phyloP scores from a whole-genome alignment of 129 eudicot species.

The Silybum marianum region DNA sequence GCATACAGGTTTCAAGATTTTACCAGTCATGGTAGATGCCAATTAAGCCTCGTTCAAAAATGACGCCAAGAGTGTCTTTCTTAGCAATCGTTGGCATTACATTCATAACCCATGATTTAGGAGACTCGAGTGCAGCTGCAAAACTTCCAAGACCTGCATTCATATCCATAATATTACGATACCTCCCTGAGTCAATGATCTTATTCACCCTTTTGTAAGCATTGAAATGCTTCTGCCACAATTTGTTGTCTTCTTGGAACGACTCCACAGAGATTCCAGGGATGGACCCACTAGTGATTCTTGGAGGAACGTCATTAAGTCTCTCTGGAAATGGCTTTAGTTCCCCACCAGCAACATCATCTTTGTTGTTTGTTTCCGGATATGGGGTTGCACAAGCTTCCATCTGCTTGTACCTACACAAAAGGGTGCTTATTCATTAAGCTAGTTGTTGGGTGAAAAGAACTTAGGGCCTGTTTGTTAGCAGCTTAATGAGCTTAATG shows the following conservation, averaged over 20 bases:
- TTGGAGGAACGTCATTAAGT: conserved; percentile 58
- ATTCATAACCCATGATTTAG: conserved; percentile 69
- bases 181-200: conserved; percentile 60
- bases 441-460: neutral
- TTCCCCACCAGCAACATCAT: conserved; percentile 66
- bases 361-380: conserved; percentile 40
- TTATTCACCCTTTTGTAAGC: conserved; percentile 65
- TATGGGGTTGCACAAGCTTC: conserved; percentile 61
- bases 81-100: conserved; percentile 64
- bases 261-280: conserved; percentile 57
- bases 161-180: conserved; percentile 75
- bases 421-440: neutral
- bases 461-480: no score
- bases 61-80: conserved; percentile 55
- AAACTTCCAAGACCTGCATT: conserved; percentile 74
- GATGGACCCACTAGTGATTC: conserved; percentile 48
- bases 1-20: neutral
- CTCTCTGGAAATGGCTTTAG: conserved; percentile 59
- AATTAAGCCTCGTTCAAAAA: conserved; percentile 63
- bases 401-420: conserved; percentile 62
- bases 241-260: conserved; percentile 50
- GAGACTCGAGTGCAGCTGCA: conserved; percentile 68
- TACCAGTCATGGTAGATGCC: conserved; percentile 79
- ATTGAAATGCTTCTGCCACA: conserved; percentile 63
- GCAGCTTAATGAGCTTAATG: no score